Base-by-base conservation (phyloP, 2,329 filamentous ascomycete species). In the Penicillium sp. region DNA sequence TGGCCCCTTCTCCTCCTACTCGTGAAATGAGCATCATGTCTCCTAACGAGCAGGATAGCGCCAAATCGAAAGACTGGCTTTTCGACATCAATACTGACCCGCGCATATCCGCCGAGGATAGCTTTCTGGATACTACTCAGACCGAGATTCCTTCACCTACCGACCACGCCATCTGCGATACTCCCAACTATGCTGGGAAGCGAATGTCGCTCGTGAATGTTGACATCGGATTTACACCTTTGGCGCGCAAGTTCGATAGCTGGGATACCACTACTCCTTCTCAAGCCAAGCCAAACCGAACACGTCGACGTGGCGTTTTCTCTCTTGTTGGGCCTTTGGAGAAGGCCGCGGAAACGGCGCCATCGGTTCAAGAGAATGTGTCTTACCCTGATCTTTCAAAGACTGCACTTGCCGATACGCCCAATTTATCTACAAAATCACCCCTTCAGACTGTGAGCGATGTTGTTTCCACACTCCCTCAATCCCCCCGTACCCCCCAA, bases 221-320 rank as follows among this genome's bases (percentile, higher is more conserved):
- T 33, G 76, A 78, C 19, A 71, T 85, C 55, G 86, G 87, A 1
- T 89, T 90, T 63, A 89, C 87, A 1, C 86, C 87, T 26, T 77
- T 92, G 40, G 85, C 85, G 4, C 79, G 83, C 40, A 84, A 88
- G 68, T 77, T 91, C 4, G 83, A 79, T 60, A 81, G 82, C 26
- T 92, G 89, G 89, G 82, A 83, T 64, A 81, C 88, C 1, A 80
- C 80, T 26, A 89, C 85, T 64, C 86, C 87, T 2, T 70, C 84
- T 64, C 73, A 74, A 52, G 57, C 58, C 68, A 63, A 68, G 71
- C 68, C 62, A 56, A 68, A 46, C 25, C 67, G 65, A 58, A 68
- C 65, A 37, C 75, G 66, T 64, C 71, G 53, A 48, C 73, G 65
- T 61, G 74, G 59, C 38, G 68, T 77, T 45, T 79, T 79, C 63